Percentiles rank a stretch among this genome's conserved stretches.
These are phyloP conservation scores for Microdochium trichocladiopsis DNA, from an alignment of 2,329 filamentous ascomycete species.

Conservation along the genomic window DNA sequence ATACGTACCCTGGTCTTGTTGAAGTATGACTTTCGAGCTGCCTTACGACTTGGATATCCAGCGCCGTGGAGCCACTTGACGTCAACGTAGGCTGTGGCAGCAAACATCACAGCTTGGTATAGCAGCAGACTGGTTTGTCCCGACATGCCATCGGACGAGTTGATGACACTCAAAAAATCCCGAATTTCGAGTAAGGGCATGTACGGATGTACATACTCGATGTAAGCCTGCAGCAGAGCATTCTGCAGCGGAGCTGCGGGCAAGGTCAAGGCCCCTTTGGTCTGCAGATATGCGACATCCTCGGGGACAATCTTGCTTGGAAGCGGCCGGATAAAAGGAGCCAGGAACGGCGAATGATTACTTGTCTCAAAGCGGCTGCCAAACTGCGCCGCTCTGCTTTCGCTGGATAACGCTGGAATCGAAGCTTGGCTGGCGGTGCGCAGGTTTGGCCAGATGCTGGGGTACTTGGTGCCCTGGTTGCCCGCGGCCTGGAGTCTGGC, in stretches of 20 bases:
- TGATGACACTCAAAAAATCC: constrained; percentile 52
- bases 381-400: constrained; percentile 32
- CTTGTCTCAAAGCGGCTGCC: constrained; percentile 40
- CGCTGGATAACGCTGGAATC: constrained; percentile 18
- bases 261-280: constrained; percentile 78
- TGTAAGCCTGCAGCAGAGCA: constrained; percentile 73
- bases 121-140: constrained; percentile 76
- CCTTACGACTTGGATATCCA: constrained; percentile 72
- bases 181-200: constrained; percentile 79
- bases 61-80: constrained; percentile 68
- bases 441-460: constrained; percentile 23
- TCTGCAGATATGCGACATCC: constrained; percentile 74
- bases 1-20: constrained; percentile 71
- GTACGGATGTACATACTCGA: constrained; percentile 88
- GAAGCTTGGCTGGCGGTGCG: constrained; percentile 14
- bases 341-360: constrained; percentile 43
- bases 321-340: constrained; percentile 70
- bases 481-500: constrained; percentile 19
- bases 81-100: constrained; percentile 81
- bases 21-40: constrained; percentile 82
- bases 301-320: constrained; percentile 71
- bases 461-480: constrained; percentile 18
- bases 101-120: constrained; percentile 94
- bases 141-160: constrained; percentile 58
- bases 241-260: constrained; percentile 66